Base-by-base conservation (phyloP, 2,329 filamentous ascomycete genomes). In the Plectosphaerella plurivora region DNA sequence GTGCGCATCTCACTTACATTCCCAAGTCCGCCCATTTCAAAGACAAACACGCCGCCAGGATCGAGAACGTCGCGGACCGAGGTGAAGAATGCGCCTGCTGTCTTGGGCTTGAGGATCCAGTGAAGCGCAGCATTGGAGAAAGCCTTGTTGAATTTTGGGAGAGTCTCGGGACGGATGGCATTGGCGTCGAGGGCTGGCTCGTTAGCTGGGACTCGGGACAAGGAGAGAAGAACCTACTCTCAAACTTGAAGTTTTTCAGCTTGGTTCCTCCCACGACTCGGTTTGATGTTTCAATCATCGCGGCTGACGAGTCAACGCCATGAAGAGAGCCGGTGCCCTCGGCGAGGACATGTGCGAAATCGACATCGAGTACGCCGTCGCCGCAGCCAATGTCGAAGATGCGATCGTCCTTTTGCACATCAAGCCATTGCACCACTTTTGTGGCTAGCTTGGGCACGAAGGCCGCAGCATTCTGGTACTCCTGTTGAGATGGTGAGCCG, bases 11-110 rank as follows among this genome's bases (percentile, higher is more conserved):
- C 86, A 1, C 74, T 70, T 1, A 87, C 76, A 65, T 89, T 89
- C 18, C 87, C 87, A 48, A 84, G 76, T 0, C 86, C 86, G 50
- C 87, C 86, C 82, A 86, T 86, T 66, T 90, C 87, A 60, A 89
- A 88, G 10, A 79, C 77, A 53, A 89, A 84, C 0, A 60, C 61
- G 2, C 83, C 86, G 11, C 75, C 76, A 0, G 79, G 77, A 35
- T 70, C 73, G 2, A 89, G 73, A 1, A 77, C 71, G 9, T 67
- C 67, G 55, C 76, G 68, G 3, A 83, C 73, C 39, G 73, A 78
- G 8, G 61, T 58, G 60, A 89, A 84, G 65, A 86, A 80, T 25
- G 64, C 60, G 4, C 65, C 57, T 1, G 74, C 75, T 0, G 61
- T 58, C 1, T 63, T 58, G 3, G 65, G 56, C 0, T 77, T 70